Conservation (phyloP, 1,284 basidiomycete species). For the Pascua sp. region DNA sequence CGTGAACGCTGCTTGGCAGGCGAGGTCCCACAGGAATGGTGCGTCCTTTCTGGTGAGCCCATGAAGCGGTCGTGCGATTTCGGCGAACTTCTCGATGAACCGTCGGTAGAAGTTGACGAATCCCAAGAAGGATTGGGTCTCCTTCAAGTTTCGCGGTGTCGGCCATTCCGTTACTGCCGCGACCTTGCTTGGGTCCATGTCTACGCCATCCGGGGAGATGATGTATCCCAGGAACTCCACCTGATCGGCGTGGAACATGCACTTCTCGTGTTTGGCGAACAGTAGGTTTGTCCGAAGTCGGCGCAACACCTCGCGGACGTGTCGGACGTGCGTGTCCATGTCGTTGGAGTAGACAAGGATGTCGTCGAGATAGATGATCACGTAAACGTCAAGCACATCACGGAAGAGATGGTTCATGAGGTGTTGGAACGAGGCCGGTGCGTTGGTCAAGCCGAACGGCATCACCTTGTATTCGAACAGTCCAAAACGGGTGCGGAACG, state of each 20-base stretch:
- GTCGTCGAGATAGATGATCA: constrained; percentile 47
- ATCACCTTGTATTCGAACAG: constrained; percentile 50
- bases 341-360: constrained; percentile 51
- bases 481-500: constrained; percentile 44
- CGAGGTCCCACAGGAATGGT: constrained; percentile 14
- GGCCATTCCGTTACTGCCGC: constrained; percentile 49
- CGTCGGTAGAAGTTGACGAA: constrained; percentile 49
- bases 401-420: constrained; percentile 34
- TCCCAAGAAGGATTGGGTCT: constrained; percentile 46
- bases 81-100: constrained; percentile 48
- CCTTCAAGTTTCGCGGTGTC: constrained; percentile 36
- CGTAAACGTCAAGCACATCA: constrained; percentile 29
- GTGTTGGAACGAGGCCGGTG: constrained; percentile 46
- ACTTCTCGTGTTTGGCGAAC: constrained; percentile 50
- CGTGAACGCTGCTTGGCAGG: neutral
- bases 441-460: constrained; percentile 52
- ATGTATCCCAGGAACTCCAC: constrained; percentile 33
- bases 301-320: constrained; percentile 45
- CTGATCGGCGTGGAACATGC: constrained; percentile 39
- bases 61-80: constrained; percentile 36
- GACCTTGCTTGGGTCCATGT: constrained; percentile 46
- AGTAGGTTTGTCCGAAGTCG: constrained; percentile 41
- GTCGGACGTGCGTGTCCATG: constrained; percentile 45
- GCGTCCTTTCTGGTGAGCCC: constrained; percentile 20
- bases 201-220: neutral